Evolutionary conservation across 2,329 filamentous ascomycete genomes (phyloP).

Genomic region (Trichophyton verrucosum): DNA sequence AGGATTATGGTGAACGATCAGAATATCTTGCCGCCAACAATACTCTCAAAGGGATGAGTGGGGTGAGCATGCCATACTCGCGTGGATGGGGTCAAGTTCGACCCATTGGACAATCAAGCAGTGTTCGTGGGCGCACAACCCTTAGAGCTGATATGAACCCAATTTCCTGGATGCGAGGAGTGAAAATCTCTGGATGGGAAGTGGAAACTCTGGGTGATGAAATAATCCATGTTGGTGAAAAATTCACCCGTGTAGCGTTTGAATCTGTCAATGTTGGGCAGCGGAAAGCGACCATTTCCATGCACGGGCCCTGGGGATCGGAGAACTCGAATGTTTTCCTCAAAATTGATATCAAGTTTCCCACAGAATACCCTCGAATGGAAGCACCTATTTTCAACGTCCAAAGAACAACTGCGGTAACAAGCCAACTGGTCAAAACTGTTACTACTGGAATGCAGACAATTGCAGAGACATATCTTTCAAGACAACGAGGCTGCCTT

Average conservation of each 20-base stretch:
- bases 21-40: constrained; percentile 15
- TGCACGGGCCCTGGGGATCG: constrained; percentile 49
- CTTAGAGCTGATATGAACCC: constrained; percentile 43
- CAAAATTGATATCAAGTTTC: constrained; percentile 47
- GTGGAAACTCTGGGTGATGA: constrained; percentile 47
- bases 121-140: constrained; percentile 37
- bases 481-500: constrained; percentile 41
- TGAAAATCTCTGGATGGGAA: constrained; percentile 46
- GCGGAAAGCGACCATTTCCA: constrained; percentile 42
- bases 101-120: constrained; percentile 37
- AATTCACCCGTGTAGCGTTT: constrained; percentile 48
- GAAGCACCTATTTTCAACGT: constrained; percentile 41
- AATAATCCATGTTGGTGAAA: constrained; percentile 48
- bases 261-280: constrained; percentile 46
- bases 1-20: neutral
- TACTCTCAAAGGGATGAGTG: constrained; percentile 35
- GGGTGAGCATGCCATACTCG: constrained; percentile 42
- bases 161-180: constrained; percentile 53
- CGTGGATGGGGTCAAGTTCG: constrained; percentile 34
- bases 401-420: constrained; percentile 46
- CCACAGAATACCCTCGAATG: constrained; percentile 41
- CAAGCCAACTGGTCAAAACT: constrained; percentile 38
- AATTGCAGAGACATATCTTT: constrained; percentile 44
- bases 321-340: constrained; percentile 42
- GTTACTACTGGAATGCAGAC: constrained; percentile 41